Evolutionary conservation across 805 yeast species (phyloP).

Genomic region (Kurtzmaniella fragi): DNA sequence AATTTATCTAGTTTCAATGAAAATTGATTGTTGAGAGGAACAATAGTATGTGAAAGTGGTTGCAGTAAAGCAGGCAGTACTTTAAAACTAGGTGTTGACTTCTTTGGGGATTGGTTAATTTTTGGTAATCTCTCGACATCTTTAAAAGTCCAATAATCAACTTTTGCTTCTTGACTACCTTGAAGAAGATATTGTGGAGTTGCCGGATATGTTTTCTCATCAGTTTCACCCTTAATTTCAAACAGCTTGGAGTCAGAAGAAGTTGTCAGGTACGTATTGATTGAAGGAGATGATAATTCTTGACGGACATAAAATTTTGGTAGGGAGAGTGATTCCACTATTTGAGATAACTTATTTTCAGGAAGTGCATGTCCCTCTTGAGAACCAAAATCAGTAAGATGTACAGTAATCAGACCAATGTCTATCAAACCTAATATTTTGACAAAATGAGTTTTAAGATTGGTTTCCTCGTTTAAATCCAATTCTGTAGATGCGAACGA

Average conservation of each 20-base stretch:
- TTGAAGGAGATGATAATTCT: slow-evolving; percentile 27
- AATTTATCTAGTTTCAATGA: slow-evolving; percentile 1
- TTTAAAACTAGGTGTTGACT: neutral
- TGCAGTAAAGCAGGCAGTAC: no score
- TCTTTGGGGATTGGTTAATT: slow-evolving; percentile 10
- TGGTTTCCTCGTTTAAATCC: slow-evolving; percentile 8
- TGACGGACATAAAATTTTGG: slow-evolving; percentile 32
- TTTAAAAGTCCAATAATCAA: slow-evolving; percentile 58
- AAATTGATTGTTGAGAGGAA: slow-evolving; percentile 10
- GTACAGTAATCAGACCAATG: slow-evolving; percentile 35
- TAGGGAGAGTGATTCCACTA: slow-evolving; percentile 27
- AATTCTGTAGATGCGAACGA: slow-evolving; percentile 30
- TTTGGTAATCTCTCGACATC: slow-evolving; percentile 21
- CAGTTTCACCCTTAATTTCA: slow-evolving; percentile 38
- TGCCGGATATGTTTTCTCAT: slow-evolving; percentile 45
- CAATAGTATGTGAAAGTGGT: no score
- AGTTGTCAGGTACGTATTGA: slow-evolving; percentile 40
- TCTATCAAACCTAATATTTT: slow-evolving; percentile 31
- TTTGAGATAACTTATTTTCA: slow-evolving; percentile 37
- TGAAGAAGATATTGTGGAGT: slow-evolving; percentile 68
- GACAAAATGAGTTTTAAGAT: slow-evolving; percentile 16
- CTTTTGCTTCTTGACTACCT: slow-evolving; percentile 26
- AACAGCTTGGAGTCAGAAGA: slow-evolving; percentile 54
- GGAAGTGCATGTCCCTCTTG: slow-evolving; percentile 54
- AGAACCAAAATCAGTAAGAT: slow-evolving; percentile 66